Conservation (phyloP, 2,329 filamentous ascomycete genomes). For the Claviceps purpurea region DNA sequence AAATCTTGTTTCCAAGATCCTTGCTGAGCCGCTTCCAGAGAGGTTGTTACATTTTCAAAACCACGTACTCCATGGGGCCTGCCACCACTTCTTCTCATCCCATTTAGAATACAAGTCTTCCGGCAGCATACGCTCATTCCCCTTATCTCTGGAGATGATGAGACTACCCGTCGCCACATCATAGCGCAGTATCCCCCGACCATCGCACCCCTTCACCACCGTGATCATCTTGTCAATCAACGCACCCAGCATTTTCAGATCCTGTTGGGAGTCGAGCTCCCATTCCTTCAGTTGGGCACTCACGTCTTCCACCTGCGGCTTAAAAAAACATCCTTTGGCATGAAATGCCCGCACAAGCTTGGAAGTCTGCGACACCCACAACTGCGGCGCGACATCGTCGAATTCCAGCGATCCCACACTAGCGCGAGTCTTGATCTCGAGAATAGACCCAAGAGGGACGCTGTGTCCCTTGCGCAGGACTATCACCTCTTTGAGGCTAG, state of each 20-base stretch:
- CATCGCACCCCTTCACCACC: no score
- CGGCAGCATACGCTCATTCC: not conserved
- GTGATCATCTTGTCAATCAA: not conserved
- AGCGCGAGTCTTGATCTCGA: constrained; percentile 33
- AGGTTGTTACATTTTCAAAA: no score
- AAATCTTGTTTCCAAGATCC: no score
- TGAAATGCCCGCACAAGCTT: constrained; percentile 33
- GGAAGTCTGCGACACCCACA: constrained; percentile 33
- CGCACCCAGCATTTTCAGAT: no score
- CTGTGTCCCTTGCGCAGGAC: constrained; percentile 18
- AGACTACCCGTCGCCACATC: not conserved
- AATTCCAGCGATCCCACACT: constrained; percentile 19
- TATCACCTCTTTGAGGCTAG: constrained; percentile 14
- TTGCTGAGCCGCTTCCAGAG: no score
- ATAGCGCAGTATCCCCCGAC: not conserved
- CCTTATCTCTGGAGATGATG: not conserved
- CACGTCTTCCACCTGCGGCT: constrained; percentile 20
- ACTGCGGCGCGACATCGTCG: constrained; percentile 23
- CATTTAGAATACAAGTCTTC: constrained; percentile 3
- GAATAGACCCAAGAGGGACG: constrained; percentile 21
- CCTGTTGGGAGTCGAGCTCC: constrained; percentile 14
- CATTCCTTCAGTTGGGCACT: constrained; percentile 17
- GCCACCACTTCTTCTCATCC: not conserved
- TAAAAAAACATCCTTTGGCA: constrained; percentile 19
- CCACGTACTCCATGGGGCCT: no score